Base-by-base conservation (phyloP, 2,329 filamentous ascomycete species). In the Diaporthe citri region DNA sequence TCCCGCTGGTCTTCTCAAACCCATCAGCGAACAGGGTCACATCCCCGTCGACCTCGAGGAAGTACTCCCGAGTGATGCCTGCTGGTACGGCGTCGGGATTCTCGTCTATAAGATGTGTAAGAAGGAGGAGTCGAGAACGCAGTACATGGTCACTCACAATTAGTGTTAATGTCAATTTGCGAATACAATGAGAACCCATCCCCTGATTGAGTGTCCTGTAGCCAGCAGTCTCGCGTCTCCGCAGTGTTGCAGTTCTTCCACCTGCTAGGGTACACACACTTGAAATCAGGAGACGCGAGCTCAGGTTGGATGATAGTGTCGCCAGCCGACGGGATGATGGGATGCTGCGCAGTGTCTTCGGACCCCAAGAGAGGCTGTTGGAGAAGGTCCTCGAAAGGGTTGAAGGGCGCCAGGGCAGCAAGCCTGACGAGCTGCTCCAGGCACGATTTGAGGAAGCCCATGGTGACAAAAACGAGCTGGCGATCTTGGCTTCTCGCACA, bases 1-100 rank as follows among this genome's bases (percentile, higher is more conserved):
- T 76, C 31, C 75, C 75, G 36, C 62, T 75, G 13, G 73, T 76
- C 59, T 76, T 76, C 43, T 56, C 31, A 57, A 76, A 76, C 4
- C 75, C 75, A 48, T 76, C 75, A 20, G 75, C 75, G 22, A 52
- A 62, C 28, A 76, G 13, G 25, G 59, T 62, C 9, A 76, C 36
- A 48, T 76, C 48, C n/a, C 75, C 75, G n/a, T 69, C 62, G 22
- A 76, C 75, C 12, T 74, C 69, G 4, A 76, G 73, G 60, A 62
- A 75, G 69, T 75, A 76, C 55, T 76, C 74, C 71, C 74, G 66
- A 13, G 59, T 74, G 39, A 67, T 74, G 8, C 75, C 75, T 28
- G 34, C 43, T 13, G 75, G 72, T 6, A 62, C 62, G 46, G 72
- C 69, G 20, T 73, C 73, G 31, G 52, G 51, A 25, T 66, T 75